Conservation (phyloP, 305 asterid species). For the Plantago coronopus region DNA sequence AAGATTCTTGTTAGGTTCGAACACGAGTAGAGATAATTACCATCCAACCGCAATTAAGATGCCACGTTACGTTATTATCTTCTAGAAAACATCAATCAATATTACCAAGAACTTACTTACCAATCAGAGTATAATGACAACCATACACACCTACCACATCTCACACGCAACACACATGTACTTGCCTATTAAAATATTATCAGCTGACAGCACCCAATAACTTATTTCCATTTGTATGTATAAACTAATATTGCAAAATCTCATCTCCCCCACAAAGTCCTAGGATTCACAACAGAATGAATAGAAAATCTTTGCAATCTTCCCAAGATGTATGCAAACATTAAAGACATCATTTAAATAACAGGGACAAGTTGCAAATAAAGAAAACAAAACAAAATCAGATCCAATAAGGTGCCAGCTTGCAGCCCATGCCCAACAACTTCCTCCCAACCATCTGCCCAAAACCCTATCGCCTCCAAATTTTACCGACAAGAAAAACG, state of each 20-base stretch:
- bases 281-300: constrained; percentile 13
- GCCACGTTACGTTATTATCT: background rate
- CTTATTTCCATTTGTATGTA: background rate
- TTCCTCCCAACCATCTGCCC: background rate
- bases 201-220: background rate
- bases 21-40: background rate
- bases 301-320: constrained; percentile 14
- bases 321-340: constrained; percentile 19
- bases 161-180: constrained; percentile 2
- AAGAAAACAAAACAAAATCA: background rate
- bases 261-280: constrained; percentile 29
- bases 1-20: background rate
- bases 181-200: background rate
- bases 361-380: constrained; percentile 8
- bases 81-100: background rate
- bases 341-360: background rate
- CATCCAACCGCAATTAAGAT: background rate
- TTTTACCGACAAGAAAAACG: background rate
- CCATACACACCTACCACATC: background rate
- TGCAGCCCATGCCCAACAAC: constrained; percentile 18
- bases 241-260: constrained; percentile 3
- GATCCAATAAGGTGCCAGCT: constrained; percentile 27
- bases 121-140: background rate
- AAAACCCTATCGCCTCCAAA: constrained; percentile 1
- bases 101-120: background rate